Conservation (phyloP, 1,139 yeast genomes). For the Candida albicans region DNA sequence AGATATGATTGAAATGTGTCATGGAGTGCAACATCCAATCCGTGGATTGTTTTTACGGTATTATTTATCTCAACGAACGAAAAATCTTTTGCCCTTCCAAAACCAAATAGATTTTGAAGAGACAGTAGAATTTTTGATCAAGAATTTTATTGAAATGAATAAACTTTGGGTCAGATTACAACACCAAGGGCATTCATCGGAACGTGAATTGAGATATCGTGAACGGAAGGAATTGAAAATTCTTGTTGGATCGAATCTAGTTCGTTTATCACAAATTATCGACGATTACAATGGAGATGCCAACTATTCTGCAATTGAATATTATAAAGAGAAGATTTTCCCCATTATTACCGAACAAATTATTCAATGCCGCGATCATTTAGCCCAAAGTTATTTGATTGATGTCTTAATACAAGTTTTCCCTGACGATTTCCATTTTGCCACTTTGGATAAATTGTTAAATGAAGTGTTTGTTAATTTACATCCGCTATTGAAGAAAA, state of each 20-base stretch:
- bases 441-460: constrained; percentile 67
- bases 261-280: constrained; percentile 82
- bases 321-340: constrained; percentile 64
- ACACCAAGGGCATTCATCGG: constrained; percentile 92
- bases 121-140: constrained; percentile 70
- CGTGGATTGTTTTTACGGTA: constrained; percentile 87
- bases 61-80: constrained; percentile 81
- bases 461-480: constrained; percentile 61
- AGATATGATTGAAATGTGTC: constrained; percentile 97
- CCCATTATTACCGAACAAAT: constrained; percentile 88
- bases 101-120: constrained; percentile 54
- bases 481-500: constrained; percentile 68
- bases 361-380: constrained; percentile 84
- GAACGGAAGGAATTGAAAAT: constrained; percentile 91
- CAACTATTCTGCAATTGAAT: constrained; percentile 34
- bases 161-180: constrained; percentile 95
- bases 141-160: constrained; percentile 95
- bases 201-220: constrained; percentile 66
- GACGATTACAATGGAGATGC: constrained; percentile 62
- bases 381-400: constrained; percentile 87
- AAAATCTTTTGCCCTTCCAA: constrained; percentile 60
- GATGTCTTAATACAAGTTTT: constrained; percentile 92
- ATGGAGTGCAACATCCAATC: constrained; percentile 96
- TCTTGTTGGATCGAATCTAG: constrained; percentile 89
- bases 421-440: constrained; percentile 88